Conservation (phyloP, 2,329 filamentous ascomycete species). For the Fusarium domesticum region DNA sequence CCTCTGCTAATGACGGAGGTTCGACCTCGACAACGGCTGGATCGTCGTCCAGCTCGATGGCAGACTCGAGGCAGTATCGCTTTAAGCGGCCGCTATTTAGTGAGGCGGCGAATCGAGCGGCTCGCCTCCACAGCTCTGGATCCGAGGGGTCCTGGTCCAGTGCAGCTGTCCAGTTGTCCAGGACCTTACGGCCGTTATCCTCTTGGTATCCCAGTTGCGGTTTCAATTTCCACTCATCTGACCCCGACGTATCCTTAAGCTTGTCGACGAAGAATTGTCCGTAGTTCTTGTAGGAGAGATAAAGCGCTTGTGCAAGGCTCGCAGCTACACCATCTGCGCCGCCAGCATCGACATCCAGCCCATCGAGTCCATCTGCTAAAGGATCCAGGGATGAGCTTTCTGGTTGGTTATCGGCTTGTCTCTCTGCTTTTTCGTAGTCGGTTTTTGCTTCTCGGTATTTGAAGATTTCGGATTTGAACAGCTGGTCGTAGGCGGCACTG, state of each 20-base stretch:
- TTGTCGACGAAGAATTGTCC: conserved; percentile 85
- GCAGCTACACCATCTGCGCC: conserved; percentile 73
- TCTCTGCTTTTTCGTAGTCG: conserved; percentile 73
- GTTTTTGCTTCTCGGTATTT: conserved; percentile 82
- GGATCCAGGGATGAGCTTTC: conserved; percentile 41
- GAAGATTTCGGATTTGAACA: conserved; percentile 93
- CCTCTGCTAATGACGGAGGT: conserved; percentile 61
- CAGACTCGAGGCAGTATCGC: conserved; percentile 63
- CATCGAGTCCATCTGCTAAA: conserved; percentile 41
- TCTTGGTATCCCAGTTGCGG: conserved; percentile 28
- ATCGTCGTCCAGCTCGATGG: conserved; percentile 65
- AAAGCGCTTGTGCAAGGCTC: conserved; percentile 83
- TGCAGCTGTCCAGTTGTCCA: conserved; percentile 57
- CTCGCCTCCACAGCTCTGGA: conserved; percentile 62
- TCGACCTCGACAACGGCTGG: conserved; percentile 60
- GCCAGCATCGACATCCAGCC: conserved; percentile 54
- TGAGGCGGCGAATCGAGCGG: conserved; percentile 56
- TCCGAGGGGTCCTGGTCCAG: conserved; percentile 65
- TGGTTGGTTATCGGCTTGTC: conserved; percentile 49
- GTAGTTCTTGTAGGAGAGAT: conserved; percentile 92
- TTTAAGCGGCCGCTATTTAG: conserved; percentile 56
- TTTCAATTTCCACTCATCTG: conserved; percentile 47
- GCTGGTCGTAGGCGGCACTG: conserved; percentile 72
- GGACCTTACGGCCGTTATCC: conserved; percentile 42
- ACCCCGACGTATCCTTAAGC: conserved; percentile 33